These are phyloP conservation scores for Polygonum maritimum DNA, from an alignment of 148 eudicot genomes.

Conservation along the genomic window DNA sequence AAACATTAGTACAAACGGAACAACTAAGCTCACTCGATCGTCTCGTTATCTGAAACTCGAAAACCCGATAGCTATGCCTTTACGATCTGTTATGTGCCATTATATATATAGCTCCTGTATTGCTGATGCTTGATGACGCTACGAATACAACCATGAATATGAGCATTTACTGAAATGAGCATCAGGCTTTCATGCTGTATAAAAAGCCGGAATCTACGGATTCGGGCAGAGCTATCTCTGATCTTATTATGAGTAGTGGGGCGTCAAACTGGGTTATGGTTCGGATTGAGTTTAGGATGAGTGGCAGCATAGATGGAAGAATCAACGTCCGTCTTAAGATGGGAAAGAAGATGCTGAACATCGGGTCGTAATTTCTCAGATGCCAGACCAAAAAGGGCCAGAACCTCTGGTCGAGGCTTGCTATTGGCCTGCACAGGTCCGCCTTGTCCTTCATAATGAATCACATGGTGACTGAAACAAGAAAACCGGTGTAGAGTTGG, in stretches of 20 bases:
- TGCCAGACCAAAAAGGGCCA: slow-evolving; percentile 58
- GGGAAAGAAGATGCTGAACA: slow-evolving; percentile 74
- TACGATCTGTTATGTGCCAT: neutral
- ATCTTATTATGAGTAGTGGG: neutral
- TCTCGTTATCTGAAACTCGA: neutral
- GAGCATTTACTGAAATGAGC: neutral
- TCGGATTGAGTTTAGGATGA: slow-evolving; percentile 42
- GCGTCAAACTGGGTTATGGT: slow-evolving; percentile 17
- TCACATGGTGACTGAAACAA: slow-evolving; percentile 60
- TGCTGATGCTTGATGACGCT: neutral
- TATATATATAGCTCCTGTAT: neutral
- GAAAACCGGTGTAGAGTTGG: neutral
- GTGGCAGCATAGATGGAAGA: slow-evolving; percentile 89
- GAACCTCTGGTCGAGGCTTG: slow-evolving; percentile 66
- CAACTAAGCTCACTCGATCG: neutral
- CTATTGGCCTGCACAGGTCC: slow-evolving; percentile 84
- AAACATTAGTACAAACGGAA: too few species aligned
- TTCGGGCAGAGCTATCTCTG: neutral
- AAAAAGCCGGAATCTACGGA: neutral
- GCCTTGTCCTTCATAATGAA: slow-evolving; percentile 90
- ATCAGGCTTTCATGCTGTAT: neutral
- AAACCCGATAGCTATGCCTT: neutral
- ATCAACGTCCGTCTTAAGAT: slow-evolving; percentile 56
- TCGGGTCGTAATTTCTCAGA: slow-evolving; percentile 73
- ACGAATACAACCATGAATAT: neutral